Percentiles rank a stretch among this genome's conserved stretches.
Conservation (phyloP, 179 eudicot genomes). For the Silene vulgaris region DNA sequence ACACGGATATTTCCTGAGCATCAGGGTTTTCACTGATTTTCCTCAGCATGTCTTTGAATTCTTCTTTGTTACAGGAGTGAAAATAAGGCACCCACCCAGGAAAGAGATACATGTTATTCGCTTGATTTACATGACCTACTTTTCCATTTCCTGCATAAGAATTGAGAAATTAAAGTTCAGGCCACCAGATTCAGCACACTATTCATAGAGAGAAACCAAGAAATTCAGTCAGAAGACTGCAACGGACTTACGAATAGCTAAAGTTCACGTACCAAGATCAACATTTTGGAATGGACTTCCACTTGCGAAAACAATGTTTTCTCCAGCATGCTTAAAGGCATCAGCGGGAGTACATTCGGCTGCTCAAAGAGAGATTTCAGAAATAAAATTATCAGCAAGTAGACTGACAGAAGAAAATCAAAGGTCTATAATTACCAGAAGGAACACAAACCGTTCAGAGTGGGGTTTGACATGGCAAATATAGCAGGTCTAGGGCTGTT, state of each 20-base stretch:
- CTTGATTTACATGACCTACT: slow-evolving; percentile 95
- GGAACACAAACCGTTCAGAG: slow-evolving; percentile 65
- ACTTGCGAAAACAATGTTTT: slow-evolving; percentile 85
- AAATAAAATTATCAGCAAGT: slow-evolving; percentile 9
- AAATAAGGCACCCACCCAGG: slow-evolving; percentile 72
- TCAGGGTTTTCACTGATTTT: slow-evolving; percentile 81
- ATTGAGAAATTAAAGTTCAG: slow-evolving; percentile 7
- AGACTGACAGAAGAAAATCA: background rate
- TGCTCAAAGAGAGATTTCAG: slow-evolving; percentile 27
- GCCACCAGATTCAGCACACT: background rate
- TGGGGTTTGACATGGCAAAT: slow-evolving; percentile 99
- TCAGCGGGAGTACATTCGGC: slow-evolving; percentile 97
- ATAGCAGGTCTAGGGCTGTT: slow-evolving; percentile 84
- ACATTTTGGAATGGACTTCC: slow-evolving; percentile 96
- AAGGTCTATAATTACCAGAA: background rate
- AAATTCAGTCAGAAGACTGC: background rate
- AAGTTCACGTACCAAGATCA: slow-evolving; percentile 62
- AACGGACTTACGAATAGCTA: background rate
- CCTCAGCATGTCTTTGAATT: slow-evolving; percentile 57
- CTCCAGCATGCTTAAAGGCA: slow-evolving; percentile 94
- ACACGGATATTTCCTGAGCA: slow-evolving; percentile 36
- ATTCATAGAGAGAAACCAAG: slow-evolving; percentile 4
- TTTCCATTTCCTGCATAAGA: slow-evolving; percentile 74
- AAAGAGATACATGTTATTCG: slow-evolving; percentile 96
- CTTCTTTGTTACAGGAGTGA: slow-evolving; percentile 56